Base-by-base conservation (phyloP, 495 filamentous ascomycete species). In the Talaromyces adpressus region DNA sequence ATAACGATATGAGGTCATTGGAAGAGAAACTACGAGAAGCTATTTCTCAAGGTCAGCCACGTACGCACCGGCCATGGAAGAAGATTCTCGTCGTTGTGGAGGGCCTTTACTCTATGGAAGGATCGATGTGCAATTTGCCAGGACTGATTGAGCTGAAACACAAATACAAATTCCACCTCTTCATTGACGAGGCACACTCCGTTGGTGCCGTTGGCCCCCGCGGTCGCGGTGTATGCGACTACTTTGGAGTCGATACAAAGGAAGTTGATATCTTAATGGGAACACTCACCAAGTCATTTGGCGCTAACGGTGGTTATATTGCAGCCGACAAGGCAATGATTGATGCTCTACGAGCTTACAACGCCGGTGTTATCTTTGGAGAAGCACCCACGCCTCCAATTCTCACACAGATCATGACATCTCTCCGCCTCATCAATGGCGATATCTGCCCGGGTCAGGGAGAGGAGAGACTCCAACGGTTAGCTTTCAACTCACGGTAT, bases 61-160 rank as follows among this genome's bases (percentile, higher is more conserved):
- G 94, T 63, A 98, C 93, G 20, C 94, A 98, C 71, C 89, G 94
- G 8, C 94, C 94, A 11, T 98, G 94, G 94, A 95, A 93, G 82
- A 98, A 97, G 83, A 98, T 98, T 64, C 77, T 98, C 54, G 91
- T 98, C 58, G 92, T 93, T 36, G 91, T 98, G 41, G 94, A 98
- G 72, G 94, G 94, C 63, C 84, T 98, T 0, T 98, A 98, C 79
- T 97, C 93, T 2, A 98, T 98, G 94, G 94, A 98, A 76, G 94
- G 94, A 32, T 96, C 93, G 52, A 97, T 98, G 93, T 91, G 89
- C 73, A 93, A 98, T 69, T 84, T 98, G 30, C 94, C 93, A 14
- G 91, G 90, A 63, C 74, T 98, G 47, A 73, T 98, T 63, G 81
- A 79, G 41, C 82, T 98, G 68, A 96, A 94, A 81, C 89, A 87